phyloP scores from a whole-genome alignment of 2,329 filamentous ascomycete genomes.

The Pseudogymnoascus verrucosus region DNA sequence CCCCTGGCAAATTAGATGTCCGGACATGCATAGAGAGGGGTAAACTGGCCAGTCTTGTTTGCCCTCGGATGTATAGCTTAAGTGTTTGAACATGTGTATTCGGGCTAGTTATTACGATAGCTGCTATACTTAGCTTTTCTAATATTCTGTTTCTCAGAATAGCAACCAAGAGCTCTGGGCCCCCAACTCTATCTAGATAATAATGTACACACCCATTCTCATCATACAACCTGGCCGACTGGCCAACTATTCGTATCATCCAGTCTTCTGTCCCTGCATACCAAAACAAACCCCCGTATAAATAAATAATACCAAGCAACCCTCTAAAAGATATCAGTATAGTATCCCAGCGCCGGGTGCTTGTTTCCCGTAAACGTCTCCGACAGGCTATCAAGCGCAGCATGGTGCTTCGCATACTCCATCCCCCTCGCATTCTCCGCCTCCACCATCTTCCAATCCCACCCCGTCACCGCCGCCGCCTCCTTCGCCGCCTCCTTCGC shows the following conservation, averaged over 20 bases:
- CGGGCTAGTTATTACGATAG: background rate
- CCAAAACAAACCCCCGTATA: background rate
- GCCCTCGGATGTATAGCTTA: background rate
- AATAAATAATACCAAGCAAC: background rate
- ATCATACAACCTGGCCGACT: background rate
- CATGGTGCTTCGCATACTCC: conserved; percentile 47
- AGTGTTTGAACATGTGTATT: conserved; percentile 5
- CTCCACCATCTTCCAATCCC: conserved; percentile 54
- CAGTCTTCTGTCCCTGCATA: background rate
- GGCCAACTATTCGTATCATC: background rate
- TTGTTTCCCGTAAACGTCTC: conserved; percentile 26
- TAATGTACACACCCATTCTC: conserved; percentile 5
- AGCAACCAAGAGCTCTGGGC: conserved; percentile 2
- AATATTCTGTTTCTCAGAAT: conserved; percentile 2
- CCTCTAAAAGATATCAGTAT: conserved; percentile 22
- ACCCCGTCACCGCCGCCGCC: conserved; percentile 22
- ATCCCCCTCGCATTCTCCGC: conserved; percentile 47
- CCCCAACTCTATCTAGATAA: conserved; percentile 8
- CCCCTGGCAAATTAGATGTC: background rate
- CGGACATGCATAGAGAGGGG: background rate
- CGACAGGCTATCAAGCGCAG: conserved; percentile 46
- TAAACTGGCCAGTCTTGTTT: conserved; percentile 1
- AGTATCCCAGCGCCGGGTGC: conserved; percentile 25
- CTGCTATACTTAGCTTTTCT: conserved; percentile 1
- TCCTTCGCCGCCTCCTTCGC: background rate